Evolutionary conservation across 2,329 filamentous ascomycete genomes (phyloP).

Genomic region (Hysterium pulicare): DNA sequence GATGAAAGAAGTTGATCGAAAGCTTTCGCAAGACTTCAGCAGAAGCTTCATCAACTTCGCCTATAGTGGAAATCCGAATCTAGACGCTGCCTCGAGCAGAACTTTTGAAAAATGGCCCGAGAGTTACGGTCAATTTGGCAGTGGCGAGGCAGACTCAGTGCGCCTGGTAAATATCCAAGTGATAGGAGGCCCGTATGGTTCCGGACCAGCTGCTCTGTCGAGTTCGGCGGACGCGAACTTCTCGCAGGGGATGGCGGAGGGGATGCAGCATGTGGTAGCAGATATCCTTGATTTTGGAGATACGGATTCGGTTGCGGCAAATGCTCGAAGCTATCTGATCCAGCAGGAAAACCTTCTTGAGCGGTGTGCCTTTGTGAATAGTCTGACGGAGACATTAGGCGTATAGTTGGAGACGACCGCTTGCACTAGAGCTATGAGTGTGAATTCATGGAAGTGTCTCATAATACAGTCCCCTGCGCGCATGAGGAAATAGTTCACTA

Average conservation of each 20-base stretch:
- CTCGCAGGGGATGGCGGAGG: not conserved
- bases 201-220: not conserved
- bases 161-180: not conserved
- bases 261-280: not conserved
- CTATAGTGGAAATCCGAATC: constrained; percentile 8
- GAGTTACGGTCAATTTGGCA: not conserved
- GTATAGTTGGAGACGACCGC: constrained; percentile 17
- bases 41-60: constrained; percentile 9
- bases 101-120: not conserved
- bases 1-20: constrained; percentile 2
- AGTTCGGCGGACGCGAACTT: not conserved
- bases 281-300: not conserved
- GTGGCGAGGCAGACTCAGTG: not conserved
- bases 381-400: constrained; percentile 1
- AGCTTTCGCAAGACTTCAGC: constrained; percentile 5
- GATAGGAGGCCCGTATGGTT: not conserved
- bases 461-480: no score
- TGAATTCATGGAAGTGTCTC: no score
- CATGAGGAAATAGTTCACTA: no score
- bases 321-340: not conserved
- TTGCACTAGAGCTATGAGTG: no score
- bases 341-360: not conserved
- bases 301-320: not conserved
- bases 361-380: not conserved
- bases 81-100: not conserved